A percentile compares a stretch with the other conserved stretches of the same genome.
These are phyloP conservation scores for Cryptococcus sp. DNA, from an alignment of 1,284 basidiomycete genomes.

Conservation along the genomic window DNA sequence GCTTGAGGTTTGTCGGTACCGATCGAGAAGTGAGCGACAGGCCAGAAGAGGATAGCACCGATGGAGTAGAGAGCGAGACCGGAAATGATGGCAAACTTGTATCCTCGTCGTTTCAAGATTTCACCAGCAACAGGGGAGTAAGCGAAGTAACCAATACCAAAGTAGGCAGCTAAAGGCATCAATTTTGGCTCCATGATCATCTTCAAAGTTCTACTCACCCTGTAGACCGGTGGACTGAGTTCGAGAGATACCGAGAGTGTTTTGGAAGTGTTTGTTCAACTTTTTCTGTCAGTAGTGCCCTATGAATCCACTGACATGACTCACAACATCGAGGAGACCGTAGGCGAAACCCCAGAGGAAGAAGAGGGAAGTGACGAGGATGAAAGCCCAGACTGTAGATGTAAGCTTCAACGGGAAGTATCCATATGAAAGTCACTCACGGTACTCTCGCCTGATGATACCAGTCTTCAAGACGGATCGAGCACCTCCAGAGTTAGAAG, in stretches of 20 bases:
- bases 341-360: slow-evolving; percentile 63
- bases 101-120: slow-evolving; percentile 48
- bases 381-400: slow-evolving; percentile 53
- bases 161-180: slow-evolving; percentile 1
- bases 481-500: slow-evolving; percentile 29
- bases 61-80: slow-evolving; percentile 67
- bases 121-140: slow-evolving; percentile 48
- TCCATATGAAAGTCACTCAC: slow-evolving; percentile 16
- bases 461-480: slow-evolving; percentile 25
- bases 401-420: slow-evolving; percentile 2
- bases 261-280: slow-evolving; percentile 67
- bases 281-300: no score
- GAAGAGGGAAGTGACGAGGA: slow-evolving; percentile 71
- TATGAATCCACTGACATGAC: no score
- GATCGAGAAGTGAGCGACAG: slow-evolving; percentile 60
- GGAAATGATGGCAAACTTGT: slow-evolving; percentile 55
- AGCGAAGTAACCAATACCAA: slow-evolving; percentile 4
- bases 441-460: slow-evolving; percentile 35
- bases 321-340: slow-evolving; percentile 76
- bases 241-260: slow-evolving; percentile 67
- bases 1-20: slow-evolving; percentile 37
- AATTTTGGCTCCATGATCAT: background rate
- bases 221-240: slow-evolving; percentile 79
- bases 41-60: slow-evolving; percentile 76
- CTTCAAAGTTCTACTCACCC: slow-evolving; percentile 57